These are phyloP conservation scores for Blastomyces parvus DNA, from an alignment of 2,329 filamentous ascomycete species.

Conservation along the genomic window DNA sequence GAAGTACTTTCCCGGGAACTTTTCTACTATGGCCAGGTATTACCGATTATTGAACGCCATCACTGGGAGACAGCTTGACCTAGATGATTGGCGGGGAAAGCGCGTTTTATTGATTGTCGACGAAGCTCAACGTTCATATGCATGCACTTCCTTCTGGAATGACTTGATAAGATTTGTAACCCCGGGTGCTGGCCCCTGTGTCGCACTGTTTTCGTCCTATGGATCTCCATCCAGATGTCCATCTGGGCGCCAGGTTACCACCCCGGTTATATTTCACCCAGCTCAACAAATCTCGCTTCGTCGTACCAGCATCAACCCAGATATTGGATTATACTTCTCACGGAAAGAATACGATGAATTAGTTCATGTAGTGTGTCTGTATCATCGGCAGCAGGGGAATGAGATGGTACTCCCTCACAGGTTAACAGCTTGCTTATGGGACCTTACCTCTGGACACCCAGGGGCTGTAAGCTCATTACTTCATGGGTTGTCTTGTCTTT, in stretches of 20 bases:
- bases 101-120: background rate
- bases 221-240: background rate
- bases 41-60: background rate
- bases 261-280: background rate
- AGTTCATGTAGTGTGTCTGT: background rate
- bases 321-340: background rate
- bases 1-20: background rate
- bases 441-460: background rate
- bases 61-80: background rate
- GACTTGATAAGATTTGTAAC: background rate
- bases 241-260: background rate
- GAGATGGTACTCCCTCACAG: background rate
- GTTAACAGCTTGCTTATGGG: background rate
- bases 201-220: background rate
- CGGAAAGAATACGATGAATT: background rate
- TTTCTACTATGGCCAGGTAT: background rate
- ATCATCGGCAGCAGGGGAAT: background rate
- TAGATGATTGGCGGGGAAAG: background rate
- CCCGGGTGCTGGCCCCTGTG: background rate
- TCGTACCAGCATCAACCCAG: background rate
- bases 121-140: background rate
- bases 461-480: background rate
- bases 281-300: background rate
- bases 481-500: background rate
- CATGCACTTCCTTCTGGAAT: background rate